Percentiles rank a stretch among this genome's conserved stretches.
Evolutionary conservation across 345 rosid genomes (phyloP).

Genomic region (Gossypium longicalyx): DNA sequence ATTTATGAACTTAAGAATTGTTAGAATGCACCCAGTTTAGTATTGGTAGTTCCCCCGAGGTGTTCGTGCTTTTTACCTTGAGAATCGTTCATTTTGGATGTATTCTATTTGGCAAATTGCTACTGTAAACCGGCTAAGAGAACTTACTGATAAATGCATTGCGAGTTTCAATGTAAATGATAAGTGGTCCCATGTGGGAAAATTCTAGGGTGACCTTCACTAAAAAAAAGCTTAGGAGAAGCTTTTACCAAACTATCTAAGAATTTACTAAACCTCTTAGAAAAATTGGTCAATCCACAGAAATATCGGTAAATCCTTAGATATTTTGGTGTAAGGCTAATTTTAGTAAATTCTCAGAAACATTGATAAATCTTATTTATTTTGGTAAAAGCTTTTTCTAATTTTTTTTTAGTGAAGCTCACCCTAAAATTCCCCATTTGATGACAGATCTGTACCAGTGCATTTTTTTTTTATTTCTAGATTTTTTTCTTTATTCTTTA

Average conservation of each 20-base stretch:
- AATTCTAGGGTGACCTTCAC: no score
- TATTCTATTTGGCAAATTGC: slow-evolving; percentile 6
- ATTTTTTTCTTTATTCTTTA: background rate
- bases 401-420: no score
- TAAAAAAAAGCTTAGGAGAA: no score
- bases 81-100: background rate
- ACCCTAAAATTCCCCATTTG: slow-evolving; percentile 9
- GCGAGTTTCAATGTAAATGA: slow-evolving; percentile 21
- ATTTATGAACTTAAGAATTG: background rate
- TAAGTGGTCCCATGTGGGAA: slow-evolving; percentile 23
- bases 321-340: no score
- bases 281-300: no score
- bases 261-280: no score
- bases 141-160: slow-evolving; percentile 9
- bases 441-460: background rate
- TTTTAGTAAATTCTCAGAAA: no score
- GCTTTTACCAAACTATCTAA: no score
- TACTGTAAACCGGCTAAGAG: background rate
- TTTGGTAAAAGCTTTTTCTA: no score
- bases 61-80: background rate
- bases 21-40: background rate
- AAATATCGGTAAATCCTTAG: no score
- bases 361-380: no score
- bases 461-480: background rate
- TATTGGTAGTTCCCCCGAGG: background rate